A percentile compares a stretch with the other conserved stretches of the same genome.
These are phyloP conservation scores for Ustilago loliicola DNA, from an alignment of 1,284 basidiomycete species.

Conservation along the genomic window DNA sequence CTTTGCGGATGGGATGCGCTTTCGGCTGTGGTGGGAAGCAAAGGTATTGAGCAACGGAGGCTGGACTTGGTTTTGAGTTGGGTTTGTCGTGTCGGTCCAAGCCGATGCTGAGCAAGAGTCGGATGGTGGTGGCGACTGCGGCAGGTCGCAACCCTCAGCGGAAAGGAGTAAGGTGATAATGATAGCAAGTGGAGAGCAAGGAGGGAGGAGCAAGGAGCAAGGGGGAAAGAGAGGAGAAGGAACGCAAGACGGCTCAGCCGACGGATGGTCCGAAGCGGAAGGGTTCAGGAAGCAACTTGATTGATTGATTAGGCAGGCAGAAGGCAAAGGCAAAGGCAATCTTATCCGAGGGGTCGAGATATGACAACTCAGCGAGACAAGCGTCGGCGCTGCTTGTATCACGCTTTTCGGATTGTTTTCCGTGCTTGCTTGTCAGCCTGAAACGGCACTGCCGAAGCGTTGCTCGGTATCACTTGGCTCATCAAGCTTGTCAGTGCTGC, in stretches of 20 bases:
- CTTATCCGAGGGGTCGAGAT: neutral
- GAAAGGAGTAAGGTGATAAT: neutral
- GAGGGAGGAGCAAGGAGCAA: neutral
- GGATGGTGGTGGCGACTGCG: neutral
- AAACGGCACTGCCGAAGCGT: no score
- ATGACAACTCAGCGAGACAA: neutral
- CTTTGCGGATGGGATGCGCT: no score
- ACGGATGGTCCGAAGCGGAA: neutral
- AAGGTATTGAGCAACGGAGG: no score
- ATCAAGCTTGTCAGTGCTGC: no score
- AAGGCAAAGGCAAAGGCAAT: neutral
- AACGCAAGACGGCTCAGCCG: slow-evolving; percentile 1
- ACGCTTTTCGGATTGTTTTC: no score
- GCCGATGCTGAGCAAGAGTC: neutral
- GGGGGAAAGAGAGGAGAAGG: neutral
- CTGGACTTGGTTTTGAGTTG: no score
- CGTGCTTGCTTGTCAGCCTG: no score
- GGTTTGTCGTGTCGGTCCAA: no score
- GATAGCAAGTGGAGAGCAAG: neutral
- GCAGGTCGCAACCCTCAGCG: neutral
- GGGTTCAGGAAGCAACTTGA: neutral
- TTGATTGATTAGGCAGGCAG: no score
- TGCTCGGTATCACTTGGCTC: no score
- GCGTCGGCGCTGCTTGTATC: no score
- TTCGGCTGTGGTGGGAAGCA: neutral